Evolutionary conservation across 805 yeast species (phyloP), one percentile per base, ranked within the genome.

Genomic region (Candida lessepsii): DNA sequence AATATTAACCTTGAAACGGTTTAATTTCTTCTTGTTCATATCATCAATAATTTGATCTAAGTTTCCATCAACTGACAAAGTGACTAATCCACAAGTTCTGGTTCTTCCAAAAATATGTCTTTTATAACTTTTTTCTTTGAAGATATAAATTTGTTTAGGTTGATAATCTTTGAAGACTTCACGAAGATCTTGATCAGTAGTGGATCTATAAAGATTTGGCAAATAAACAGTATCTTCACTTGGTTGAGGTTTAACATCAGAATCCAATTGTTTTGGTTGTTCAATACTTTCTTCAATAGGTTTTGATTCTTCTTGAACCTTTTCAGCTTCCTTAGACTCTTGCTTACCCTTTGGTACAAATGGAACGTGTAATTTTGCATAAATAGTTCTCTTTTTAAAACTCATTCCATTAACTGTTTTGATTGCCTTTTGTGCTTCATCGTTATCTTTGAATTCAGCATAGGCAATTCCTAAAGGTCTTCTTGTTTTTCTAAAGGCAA

Each of bases 401-500:
- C 16, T 31, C 9, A 39, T 42, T 4, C 65, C 55, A 36, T 64
- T 53, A 29, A 62, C 51, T 14, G 51, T 48, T 11, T 51, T 47
- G 20, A 59, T 52, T 11, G 56, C 67, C 25, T 46, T 46, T 13
- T 54, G 51, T 5, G 64, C 67, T n/a, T 56, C 58, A 18, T 59
- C 63, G 1, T 37, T 31, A 17, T 48, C 46, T n/a, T 48, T 54
- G 42, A 67, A 62, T 37, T 60, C 68, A n/a, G 63, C 70, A 40
- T 64, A 67, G 1, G 65, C 73, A 35, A 78, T 73, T 3, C 93
- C 91, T 47, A 78, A 59, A 2, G 80, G 76, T 46, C 60, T 67
- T 34, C 66, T 70, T 28, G 52, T 54, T 5, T 53, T 52, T 31
- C 73, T 63, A 9, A 76, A 75, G 24, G 75, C 65, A 13, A 76